These are phyloP conservation scores for Crassisporium funariophilum DNA, from an alignment of 768 basidiomycete species.

Conservation along the genomic window DNA sequence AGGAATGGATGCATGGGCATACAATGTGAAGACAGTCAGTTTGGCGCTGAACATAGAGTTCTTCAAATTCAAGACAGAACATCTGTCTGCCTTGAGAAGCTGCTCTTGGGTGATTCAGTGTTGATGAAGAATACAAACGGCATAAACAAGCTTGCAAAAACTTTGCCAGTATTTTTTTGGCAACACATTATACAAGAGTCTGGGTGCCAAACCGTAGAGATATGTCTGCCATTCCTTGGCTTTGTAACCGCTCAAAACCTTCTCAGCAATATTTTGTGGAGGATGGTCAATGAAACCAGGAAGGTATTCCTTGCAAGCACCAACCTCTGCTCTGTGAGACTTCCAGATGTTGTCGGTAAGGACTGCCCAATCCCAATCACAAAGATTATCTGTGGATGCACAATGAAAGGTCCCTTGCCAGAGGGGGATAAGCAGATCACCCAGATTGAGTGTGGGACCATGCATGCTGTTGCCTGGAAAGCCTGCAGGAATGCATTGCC, in stretches of 20 bases:
- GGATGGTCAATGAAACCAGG: conserved; percentile 12
- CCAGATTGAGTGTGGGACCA: background rate
- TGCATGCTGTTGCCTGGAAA: conserved; percentile 7
- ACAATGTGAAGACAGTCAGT: conserved; percentile 29
- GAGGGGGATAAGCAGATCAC: background rate
- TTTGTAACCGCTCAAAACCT: conserved; percentile 35
- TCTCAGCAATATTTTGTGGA: conserved; percentile 22
- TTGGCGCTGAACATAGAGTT: conserved; percentile 32
- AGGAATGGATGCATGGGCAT: conserved; percentile 29
- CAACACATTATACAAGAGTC: conserved; percentile 19
- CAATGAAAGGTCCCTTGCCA: background rate
- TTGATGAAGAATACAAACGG: conserved; percentile 24
- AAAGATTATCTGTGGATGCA: background rate
- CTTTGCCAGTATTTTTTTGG: conserved; percentile 19
- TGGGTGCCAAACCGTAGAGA: conserved; percentile 29
- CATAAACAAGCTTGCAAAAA: conserved; percentile 30
- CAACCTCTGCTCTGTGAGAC: background rate
- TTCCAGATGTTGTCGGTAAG: conserved; percentile 1
- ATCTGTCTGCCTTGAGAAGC: conserved; percentile 23
- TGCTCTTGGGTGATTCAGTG: conserved; percentile 14
- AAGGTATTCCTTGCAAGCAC: conserved; percentile 8
- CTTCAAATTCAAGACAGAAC: conserved; percentile 34
- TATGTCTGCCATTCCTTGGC: conserved; percentile 31
- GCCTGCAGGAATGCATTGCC: background rate
- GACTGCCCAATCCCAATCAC: conserved; percentile 3